Conservation (phyloP, 129 eudicot genomes). For the Artemisia tridentata region DNA sequence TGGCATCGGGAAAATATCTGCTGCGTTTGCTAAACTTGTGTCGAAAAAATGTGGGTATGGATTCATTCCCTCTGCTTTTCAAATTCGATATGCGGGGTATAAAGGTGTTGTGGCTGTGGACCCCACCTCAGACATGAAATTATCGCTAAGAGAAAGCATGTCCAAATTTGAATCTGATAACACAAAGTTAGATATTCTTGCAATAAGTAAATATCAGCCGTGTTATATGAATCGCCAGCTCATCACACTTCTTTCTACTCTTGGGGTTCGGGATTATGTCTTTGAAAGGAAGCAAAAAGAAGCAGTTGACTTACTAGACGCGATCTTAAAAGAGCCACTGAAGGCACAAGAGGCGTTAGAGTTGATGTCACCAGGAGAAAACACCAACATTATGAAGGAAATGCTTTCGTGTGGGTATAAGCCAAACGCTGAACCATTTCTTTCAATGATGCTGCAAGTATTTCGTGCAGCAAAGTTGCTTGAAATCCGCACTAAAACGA, state of each 20-base stretch:
- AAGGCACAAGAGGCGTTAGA: conserved; percentile 72
- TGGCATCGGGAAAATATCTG: conserved; percentile 88
- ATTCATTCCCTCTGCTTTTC: conserved; percentile 67
- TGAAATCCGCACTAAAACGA: conserved; percentile 61
- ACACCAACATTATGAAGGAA: conserved; percentile 68
- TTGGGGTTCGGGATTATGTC: conserved; percentile 52
- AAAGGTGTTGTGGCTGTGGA: conserved; percentile 86
- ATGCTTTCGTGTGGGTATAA: conserved; percentile 78
- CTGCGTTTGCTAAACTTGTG: conserved; percentile 54
- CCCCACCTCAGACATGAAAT: conserved; percentile 51
- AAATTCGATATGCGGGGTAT: conserved; percentile 77
- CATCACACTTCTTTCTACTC: conserved; percentile 76
- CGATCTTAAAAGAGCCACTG: conserved; percentile 50
- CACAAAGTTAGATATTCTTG: conserved; percentile 58
- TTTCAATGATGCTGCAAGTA: conserved; percentile 84
- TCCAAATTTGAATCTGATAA: conserved; percentile 57
- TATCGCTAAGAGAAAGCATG: conserved; percentile 76
- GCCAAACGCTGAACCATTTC: conserved; percentile 78
- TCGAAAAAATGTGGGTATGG: conserved; percentile 58
- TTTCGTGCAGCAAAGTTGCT: conserved; percentile 71
- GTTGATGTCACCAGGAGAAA: conserved; percentile 85
- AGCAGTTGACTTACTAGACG: conserved; percentile 59
- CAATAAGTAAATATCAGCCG: conserved; percentile 75
- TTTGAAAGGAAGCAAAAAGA: conserved; percentile 75
- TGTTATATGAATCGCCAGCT: conserved; percentile 76